A percentile compares a stretch with the other conserved stretches of the same genome.
Evolutionary conservation across 1,139 yeast species (phyloP).

Genomic region (Wickerhamiella infanticola): DNA sequence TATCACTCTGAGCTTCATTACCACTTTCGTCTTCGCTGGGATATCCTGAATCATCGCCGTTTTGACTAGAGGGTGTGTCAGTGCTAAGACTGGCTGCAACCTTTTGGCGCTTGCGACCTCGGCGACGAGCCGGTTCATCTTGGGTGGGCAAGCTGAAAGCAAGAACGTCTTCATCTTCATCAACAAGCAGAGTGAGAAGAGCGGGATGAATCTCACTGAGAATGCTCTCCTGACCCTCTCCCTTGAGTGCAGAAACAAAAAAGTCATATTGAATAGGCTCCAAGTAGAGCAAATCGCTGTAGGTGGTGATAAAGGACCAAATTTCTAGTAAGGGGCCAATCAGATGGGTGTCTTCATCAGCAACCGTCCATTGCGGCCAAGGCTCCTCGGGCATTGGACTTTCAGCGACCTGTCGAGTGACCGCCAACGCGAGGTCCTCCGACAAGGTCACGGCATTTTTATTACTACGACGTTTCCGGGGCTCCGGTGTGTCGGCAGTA

Average conservation of each 20-base stretch:
- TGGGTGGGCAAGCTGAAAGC: constrained; percentile 11
- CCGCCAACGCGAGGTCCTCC: neutral
- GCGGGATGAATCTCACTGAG: constrained; percentile 64
- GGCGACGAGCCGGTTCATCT: constrained; percentile 1
- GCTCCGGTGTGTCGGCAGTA: neutral
- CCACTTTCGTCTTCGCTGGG: constrained; percentile 8
- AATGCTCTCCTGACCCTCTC: constrained; percentile 30
- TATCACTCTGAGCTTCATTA: constrained; percentile 17
- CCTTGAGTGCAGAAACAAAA: constrained; percentile 45
- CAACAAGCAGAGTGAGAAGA: constrained; percentile 21
- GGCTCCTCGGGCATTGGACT: constrained; percentile 1
- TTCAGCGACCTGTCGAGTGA: neutral
- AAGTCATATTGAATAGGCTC: constrained; percentile 63
- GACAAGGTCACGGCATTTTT: neutral
- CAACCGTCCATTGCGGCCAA: constrained; percentile 16
- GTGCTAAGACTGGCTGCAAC: constrained; percentile 21
- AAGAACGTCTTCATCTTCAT: constrained; percentile 8
- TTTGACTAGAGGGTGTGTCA: constrained; percentile 21
- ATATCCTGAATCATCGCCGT: constrained; percentile 13
- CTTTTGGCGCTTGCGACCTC: neutral
- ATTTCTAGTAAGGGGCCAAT: constrained; percentile 33
- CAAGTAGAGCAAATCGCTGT: constrained; percentile 43
- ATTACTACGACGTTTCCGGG: neutral
- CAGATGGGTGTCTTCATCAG: constrained; percentile 9
- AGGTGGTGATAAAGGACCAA: constrained; percentile 66